These are phyloP conservation scores for Corchorus olitorius DNA, from an alignment of 345 rosid species.

Conservation along the genomic window DNA sequence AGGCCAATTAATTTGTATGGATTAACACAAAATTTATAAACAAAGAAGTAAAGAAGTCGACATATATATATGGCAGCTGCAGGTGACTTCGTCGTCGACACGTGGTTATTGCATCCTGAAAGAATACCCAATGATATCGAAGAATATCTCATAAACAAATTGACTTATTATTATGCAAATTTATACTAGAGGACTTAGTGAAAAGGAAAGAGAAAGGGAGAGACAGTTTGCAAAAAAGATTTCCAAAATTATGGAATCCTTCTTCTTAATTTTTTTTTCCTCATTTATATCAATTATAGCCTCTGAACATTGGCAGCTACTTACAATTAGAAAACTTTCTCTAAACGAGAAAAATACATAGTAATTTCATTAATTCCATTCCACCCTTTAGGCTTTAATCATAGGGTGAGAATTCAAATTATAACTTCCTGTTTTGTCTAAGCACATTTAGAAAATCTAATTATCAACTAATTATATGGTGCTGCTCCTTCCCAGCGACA, in stretches of 20 bases:
- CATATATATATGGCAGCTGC: background rate
- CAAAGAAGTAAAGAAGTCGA: background rate
- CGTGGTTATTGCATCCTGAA: background rate
- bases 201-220: background rate
- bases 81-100: background rate
- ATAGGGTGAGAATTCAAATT: constrained; percentile 13
- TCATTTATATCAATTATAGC: background rate
- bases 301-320: constrained; percentile 6
- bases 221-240: background rate
- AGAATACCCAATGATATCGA: background rate
- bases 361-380: background rate
- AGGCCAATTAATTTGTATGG: background rate
- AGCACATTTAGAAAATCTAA: constrained; percentile 20
- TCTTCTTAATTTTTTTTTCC: background rate
- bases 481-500: constrained; percentile 21
- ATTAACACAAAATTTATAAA: background rate
- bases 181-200: background rate
- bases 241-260: constrained; percentile 19
- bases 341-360: constrained; percentile 30
- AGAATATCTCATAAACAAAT: constrained; percentile 10
- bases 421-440: background rate
- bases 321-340: constrained; percentile 10
- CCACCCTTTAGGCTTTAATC: background rate
- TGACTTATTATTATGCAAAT: constrained; percentile 7
- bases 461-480: background rate